Evolutionary conservation across 148 eudicot species (phyloP).

Genomic region (Rhododendron henanense): DNA sequence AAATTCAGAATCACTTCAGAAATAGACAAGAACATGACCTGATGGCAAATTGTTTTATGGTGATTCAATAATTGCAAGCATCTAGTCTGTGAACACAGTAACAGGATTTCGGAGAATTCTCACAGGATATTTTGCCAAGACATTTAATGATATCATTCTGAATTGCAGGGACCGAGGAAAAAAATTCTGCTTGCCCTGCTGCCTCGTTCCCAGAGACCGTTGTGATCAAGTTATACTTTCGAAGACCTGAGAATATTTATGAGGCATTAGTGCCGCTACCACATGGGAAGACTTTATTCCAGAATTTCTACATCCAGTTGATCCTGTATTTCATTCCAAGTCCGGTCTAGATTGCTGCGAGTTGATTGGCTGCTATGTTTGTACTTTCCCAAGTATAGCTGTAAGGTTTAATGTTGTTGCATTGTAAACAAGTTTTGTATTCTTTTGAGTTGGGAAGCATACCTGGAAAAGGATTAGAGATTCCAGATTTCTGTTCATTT

Average conservation of each 20-base stretch:
- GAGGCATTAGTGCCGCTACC: neutral
- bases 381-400: neutral
- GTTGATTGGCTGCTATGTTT: neutral
- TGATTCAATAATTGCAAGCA: neutral
- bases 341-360: neutral
- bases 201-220: slow-evolving; percentile 39
- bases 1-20: neutral
- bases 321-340: neutral
- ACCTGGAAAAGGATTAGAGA: neutral
- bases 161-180: slow-evolving; percentile 86
- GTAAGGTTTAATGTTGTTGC: neutral
- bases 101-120: too few species aligned
- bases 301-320: neutral
- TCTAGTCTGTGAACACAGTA: neutral
- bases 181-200: slow-evolving; percentile 62
- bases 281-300: neutral
- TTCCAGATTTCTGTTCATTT: neutral
- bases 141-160: neutral
- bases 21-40: neutral
- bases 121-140: neutral
- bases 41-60: neutral
- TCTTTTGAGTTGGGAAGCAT: neutral
- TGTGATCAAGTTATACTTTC: slow-evolving; percentile 14
- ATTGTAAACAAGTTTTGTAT: neutral
- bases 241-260: neutral